These are phyloP conservation scores for Nicotiana tabacum DNA, from an alignment of 257 asterid species.

Conservation along the genomic window DNA sequence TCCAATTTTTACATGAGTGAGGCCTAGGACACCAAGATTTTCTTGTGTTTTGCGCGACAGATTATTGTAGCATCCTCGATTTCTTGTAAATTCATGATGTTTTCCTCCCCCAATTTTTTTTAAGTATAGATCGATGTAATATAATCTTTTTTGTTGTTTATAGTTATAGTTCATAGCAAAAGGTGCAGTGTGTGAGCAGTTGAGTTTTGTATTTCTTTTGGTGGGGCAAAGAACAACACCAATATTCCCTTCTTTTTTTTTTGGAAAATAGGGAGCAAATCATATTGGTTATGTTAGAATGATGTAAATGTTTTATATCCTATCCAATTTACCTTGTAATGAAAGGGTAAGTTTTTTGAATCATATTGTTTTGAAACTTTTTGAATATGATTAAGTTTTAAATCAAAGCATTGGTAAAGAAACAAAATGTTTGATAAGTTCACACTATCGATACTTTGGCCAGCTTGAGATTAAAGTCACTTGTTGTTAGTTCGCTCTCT, in stretches of 20 bases:
- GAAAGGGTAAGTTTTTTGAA: background rate
- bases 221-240: constrained; percentile 14
- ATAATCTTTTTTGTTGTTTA: constrained; percentile 9
- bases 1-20: constrained; percentile 75
- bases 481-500: background rate
- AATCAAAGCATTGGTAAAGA: background rate
- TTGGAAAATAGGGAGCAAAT: constrained; percentile 11
- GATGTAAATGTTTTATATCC: background rate
- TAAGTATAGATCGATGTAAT: constrained; percentile 20
- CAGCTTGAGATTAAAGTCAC: background rate
- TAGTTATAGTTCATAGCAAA: constrained; percentile 9
- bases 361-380: too few relatives aligned
- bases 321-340: background rate
- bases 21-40: constrained; percentile 26
- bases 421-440: background rate
- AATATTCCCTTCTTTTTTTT: background rate
- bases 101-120: background rate
- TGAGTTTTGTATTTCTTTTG: constrained; percentile 21
- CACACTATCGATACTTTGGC: background rate
- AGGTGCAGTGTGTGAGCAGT: background rate
- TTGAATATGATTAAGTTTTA: too few relatives aligned
- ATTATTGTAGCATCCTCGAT: constrained; percentile 4
- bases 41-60: background rate
- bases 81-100: constrained; percentile 44
- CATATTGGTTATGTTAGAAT: background rate